Base-by-base conservation (phyloP, 106 monocot genomes). In the Dendrobium chrysotoxum region DNA sequence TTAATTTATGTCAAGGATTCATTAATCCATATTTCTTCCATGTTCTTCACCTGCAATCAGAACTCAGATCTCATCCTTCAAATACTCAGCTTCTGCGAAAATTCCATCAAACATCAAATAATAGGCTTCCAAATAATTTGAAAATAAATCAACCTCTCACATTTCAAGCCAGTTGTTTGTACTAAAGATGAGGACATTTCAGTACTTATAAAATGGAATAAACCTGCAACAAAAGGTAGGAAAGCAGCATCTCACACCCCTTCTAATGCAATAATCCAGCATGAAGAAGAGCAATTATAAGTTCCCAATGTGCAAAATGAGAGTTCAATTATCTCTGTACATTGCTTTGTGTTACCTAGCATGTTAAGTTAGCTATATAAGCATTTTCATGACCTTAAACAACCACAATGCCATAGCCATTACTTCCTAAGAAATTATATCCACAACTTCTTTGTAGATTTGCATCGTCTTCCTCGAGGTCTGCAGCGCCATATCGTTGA, bases 261-360 rank as follows among this genome's bases (percentile, higher is more conserved):
- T 1, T 75, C n/a, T n/a, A 75, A 75, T 1, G 41, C 39, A 21
- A 75, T 41, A n/a, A 71, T 16, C 38, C 35, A 16, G 15, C 3
- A 50, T 28, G 17, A 75, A 42, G 74, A 75, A 75, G 38, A 16
- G 20, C 0, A 42, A 23, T 39, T 0, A 42, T 40, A 10, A 42
- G 41, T 39, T 23, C 42, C 41, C 74, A 42, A 75, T 42, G 74
- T 75, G 74, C 74, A 75, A 75, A 75, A 75, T 75, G 74, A 75
- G 74, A 42, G 7, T 75, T 75, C 30, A 40, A 42, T 75, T 18
- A 41, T 42, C 40, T 40, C 12, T 73, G 7, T 21, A 45, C 7
- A 40, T 71, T 35, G 35, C 31, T 71, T 12, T 54, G 18, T 54
- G 53, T 58, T 57, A 18, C 57, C 12, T 18, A 18, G 15, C 57